Evolutionary conservation across 208 protist genomes (phyloP).

Genomic region (Wallacemonas sp.): DNA sequence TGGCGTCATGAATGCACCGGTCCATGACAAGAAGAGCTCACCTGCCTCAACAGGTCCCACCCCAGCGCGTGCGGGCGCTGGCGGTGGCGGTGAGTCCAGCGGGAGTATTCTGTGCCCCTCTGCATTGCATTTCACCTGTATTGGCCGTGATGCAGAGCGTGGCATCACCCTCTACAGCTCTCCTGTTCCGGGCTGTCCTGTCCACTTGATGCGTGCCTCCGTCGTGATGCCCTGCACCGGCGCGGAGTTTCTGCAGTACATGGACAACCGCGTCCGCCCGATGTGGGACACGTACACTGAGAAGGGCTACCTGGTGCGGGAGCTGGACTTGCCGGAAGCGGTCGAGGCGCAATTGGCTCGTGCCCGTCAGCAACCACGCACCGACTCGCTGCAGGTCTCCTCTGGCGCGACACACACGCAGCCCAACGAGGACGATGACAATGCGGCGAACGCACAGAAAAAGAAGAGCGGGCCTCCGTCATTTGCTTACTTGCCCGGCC

Average conservation of each 20-base stretch:
- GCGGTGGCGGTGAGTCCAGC: neutral
- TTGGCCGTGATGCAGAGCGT: slow-evolving; percentile 37
- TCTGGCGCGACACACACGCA: too few relatives aligned
- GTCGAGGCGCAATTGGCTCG: slow-evolving; percentile 4
- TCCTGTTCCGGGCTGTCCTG: slow-evolving; percentile 53
- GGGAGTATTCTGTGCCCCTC: slow-evolving; percentile 3
- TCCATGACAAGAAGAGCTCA: neutral
- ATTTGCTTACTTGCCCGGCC: slow-evolving; percentile 42
- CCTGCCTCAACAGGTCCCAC: neutral
- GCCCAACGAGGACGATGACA: neutral
- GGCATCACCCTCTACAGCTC: slow-evolving; percentile 59
- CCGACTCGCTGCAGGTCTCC: slow-evolving; percentile 1
- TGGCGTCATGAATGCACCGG: slow-evolving; percentile 34
- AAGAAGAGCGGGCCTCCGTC: too few relatives aligned
- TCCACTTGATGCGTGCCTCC: slow-evolving; percentile 77
- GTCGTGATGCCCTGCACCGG: slow-evolving; percentile 61
- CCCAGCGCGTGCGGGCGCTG: neutral
- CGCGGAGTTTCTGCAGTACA: slow-evolving; percentile 48
- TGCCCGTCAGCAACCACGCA: neutral
- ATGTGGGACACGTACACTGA: slow-evolving; percentile 66
- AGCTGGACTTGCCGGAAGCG: slow-evolving; percentile 24
- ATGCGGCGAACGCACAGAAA: neutral
- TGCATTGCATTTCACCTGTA: slow-evolving; percentile 40
- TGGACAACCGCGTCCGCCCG: slow-evolving; percentile 47
- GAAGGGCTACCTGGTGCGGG: slow-evolving; percentile 46